Conservation (phyloP, 169 alveolate species). For the Besnoitia besnoiti region DNA sequence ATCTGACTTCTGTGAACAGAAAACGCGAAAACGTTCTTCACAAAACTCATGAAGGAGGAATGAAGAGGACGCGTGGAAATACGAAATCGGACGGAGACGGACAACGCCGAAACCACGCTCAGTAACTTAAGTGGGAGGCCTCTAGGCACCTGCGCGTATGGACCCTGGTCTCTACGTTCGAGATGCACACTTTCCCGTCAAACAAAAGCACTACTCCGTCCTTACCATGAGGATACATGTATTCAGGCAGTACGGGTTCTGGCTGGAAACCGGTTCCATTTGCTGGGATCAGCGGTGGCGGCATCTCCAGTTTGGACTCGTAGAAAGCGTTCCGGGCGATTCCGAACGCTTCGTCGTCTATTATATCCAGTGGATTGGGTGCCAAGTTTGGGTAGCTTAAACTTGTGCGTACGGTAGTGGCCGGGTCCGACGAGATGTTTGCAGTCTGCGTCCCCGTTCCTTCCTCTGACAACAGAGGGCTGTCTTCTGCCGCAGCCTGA, state of each 20-base stretch:
- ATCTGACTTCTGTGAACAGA: slow-evolving; percentile 34
- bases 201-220: not conserved
- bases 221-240: slow-evolving; percentile 30
- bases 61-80: no score
- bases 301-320: slow-evolving; percentile 36
- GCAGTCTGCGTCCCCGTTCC: not conserved
- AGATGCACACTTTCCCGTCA: not conserved
- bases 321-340: slow-evolving; percentile 15
- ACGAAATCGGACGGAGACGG: no score
- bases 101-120: no score
- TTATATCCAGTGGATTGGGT: not conserved
- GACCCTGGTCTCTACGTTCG: no score
- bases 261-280: slow-evolving; percentile 37
- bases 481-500: not conserved
- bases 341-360: not conserved
- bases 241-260: slow-evolving; percentile 16
- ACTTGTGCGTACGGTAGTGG: not conserved
- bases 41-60: no score
- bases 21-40: no score
- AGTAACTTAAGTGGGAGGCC: no score
- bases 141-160: no score
- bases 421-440: not conserved
- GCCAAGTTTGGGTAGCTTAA: not conserved
- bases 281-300: not conserved
- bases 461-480: not conserved